Percentiles rank a stretch among this genome's conserved stretches.
phyloP scores from a whole-genome alignment of 1,284 basidiomycete genomes.

The Ceraceosorus guamensis region DNA sequence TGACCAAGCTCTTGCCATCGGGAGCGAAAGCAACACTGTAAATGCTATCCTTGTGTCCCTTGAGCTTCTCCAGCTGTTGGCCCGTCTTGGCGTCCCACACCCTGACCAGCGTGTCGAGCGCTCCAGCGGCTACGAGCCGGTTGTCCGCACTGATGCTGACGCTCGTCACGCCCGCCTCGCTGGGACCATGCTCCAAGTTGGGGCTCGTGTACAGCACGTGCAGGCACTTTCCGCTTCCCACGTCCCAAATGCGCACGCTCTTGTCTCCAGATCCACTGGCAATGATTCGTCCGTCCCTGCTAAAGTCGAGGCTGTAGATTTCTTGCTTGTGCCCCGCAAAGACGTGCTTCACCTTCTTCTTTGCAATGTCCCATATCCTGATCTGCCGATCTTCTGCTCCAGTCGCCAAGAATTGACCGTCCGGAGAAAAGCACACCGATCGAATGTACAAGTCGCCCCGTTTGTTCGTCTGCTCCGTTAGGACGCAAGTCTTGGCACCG shows the following conservation, averaged over 20 bases:
- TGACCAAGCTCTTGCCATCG: conserved; percentile 69
- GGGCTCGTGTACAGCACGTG: conserved; percentile 46
- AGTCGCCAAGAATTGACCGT: conserved; percentile 44
- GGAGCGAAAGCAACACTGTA: conserved; percentile 80
- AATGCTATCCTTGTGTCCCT: conserved; percentile 74
- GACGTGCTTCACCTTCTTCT: conserved; percentile 56
- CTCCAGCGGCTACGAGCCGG: conserved; percentile 71
- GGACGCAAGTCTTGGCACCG: conserved; percentile 63
- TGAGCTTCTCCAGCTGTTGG: conserved; percentile 64
- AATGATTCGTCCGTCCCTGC: conserved; percentile 68
- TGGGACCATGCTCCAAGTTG: conserved; percentile 53
- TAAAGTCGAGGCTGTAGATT: conserved; percentile 80
- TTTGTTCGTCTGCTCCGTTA: conserved; percentile 54
- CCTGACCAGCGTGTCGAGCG: conserved; percentile 72
- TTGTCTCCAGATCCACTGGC: conserved; percentile 85
- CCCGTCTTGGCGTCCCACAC: conserved; percentile 77
- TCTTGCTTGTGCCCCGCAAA: conserved; percentile 81
- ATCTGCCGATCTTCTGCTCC: conserved; percentile 47
- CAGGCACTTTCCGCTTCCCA: conserved; percentile 55
- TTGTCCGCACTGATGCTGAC: conserved; percentile 76
- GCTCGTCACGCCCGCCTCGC: conserved; percentile 66
- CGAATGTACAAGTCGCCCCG: conserved; percentile 47
- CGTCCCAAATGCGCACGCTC: conserved; percentile 82
- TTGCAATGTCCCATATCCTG: conserved; percentile 67
- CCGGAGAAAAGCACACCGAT: conserved; percentile 44